Percentiles rank a stretch among this genome's conserved stretches.
Evolutionary conservation across 2,329 filamentous ascomycete species (phyloP).

Genomic region (Botryotinia globosa): DNA sequence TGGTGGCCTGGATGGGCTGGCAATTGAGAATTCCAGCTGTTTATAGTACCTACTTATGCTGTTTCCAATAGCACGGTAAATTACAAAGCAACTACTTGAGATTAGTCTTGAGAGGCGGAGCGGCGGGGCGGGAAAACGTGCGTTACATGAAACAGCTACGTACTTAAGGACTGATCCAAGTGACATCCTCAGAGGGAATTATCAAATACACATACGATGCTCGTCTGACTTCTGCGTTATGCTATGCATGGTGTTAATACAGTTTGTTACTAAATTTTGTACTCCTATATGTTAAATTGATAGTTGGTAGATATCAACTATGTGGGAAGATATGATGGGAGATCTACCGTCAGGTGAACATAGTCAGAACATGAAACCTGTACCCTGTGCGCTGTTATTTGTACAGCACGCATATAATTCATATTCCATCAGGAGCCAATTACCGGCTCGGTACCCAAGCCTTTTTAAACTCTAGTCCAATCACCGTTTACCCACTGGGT

Average conservation of each 20-base stretch:
- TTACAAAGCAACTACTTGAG: not conserved
- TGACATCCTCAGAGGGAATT: not conserved
- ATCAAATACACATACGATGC: not conserved
- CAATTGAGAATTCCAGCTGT: not conserved
- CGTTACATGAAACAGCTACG: not conserved
- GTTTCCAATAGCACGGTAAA: not conserved
- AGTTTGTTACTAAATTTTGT: not conserved
- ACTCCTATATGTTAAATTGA: not conserved
- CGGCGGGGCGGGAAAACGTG: no score
- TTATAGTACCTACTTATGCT: not conserved
- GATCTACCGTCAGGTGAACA: not conserved
- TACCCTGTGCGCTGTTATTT: conserved; percentile 4
- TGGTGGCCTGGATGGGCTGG: conserved; percentile 1
- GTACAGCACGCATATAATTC: conserved; percentile 5
- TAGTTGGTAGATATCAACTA: not conserved
- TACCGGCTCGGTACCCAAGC: not conserved
- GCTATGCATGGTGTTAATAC: not conserved
- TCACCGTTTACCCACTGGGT: conserved; percentile 3
- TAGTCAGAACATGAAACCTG: not conserved
- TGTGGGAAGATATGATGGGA: not conserved
- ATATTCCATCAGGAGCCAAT: not conserved
- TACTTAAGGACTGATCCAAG: not conserved
- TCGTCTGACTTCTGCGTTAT: not conserved
- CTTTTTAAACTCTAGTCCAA: not conserved
- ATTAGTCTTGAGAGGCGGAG: not conserved